A percentile compares a stretch with the other conserved stretches of the same genome.
These are phyloP conservation scores for Xylariales sp. DNA, from an alignment of 2,329 filamentous ascomycete genomes.

Conservation along the genomic window DNA sequence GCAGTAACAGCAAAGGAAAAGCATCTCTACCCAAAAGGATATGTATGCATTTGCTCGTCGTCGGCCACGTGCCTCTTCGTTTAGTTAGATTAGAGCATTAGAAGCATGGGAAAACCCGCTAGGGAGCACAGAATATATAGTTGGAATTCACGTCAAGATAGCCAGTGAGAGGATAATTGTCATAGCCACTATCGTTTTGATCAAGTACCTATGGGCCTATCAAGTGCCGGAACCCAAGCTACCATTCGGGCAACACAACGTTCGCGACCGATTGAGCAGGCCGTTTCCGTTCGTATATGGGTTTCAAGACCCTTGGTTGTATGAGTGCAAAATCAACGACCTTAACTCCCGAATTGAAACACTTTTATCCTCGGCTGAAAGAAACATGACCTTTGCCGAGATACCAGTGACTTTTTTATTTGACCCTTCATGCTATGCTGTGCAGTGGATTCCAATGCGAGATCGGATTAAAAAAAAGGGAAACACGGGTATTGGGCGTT, in stretches of 20 bases:
- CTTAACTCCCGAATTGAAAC: conserved; percentile 38
- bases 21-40: neutral
- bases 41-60: neutral
- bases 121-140: neutral
- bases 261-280: conserved; percentile 33
- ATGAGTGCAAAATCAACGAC: conserved; percentile 34
- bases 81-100: neutral
- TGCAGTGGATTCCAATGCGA: conserved; percentile 32
- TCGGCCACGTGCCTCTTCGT: neutral
- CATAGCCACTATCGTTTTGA: conserved; percentile 27
- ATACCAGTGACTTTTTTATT: conserved; percentile 24
- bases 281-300: conserved; percentile 28
- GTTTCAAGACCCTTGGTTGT: conserved; percentile 25
- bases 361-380: conserved; percentile 31
- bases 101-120: neutral
- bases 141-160: neutral
- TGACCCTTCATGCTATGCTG: conserved; percentile 32
- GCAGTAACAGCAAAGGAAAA: neutral
- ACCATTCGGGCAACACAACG: conserved; percentile 28
- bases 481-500: conserved; percentile 32
- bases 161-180: neutral
- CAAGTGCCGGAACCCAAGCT: conserved; percentile 29
- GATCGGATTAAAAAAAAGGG: conserved; percentile 30
- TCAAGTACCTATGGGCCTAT: conserved; percentile 33
- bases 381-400: conserved; percentile 24